These are phyloP conservation scores for Endotrypanum monterogeii DNA, from an alignment of 208 protist species.

Conservation along the genomic window DNA sequence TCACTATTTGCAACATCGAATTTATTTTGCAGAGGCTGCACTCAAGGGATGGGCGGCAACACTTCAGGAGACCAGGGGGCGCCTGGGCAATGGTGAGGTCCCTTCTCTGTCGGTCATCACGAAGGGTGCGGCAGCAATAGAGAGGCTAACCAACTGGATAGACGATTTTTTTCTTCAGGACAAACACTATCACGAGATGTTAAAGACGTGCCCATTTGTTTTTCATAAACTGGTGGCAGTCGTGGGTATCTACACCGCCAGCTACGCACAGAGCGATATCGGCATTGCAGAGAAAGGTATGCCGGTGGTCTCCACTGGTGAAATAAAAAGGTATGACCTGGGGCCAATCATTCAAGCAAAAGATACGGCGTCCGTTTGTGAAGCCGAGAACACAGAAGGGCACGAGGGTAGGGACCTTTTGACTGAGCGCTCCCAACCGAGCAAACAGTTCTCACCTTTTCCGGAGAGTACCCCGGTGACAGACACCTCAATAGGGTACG, in stretches of 20 bases:
- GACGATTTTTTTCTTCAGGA: constrained; percentile 3
- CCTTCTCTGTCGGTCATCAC: neutral
- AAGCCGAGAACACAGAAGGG: neutral
- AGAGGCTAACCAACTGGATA: neutral
- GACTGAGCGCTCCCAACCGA: neutral
- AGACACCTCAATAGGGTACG: neutral
- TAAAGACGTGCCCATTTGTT: constrained; percentile 4
- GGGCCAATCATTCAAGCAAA: neutral
- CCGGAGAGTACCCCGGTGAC: neutral
- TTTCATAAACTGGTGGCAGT: constrained; percentile 5
- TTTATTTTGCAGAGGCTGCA: constrained; percentile 10
- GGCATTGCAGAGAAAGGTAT: neutral
- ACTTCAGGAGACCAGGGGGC: neutral
- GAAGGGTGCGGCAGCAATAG: neutral
- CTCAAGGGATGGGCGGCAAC: constrained; percentile 8
- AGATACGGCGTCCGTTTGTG: neutral
- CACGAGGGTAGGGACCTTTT: neutral
- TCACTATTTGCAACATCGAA: neutral
- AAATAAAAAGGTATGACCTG: neutral
- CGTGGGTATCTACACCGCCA: constrained; percentile 14
- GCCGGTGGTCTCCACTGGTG: neutral
- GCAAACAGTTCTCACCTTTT: neutral
- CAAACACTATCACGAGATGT: neutral
- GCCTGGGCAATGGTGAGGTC: neutral
- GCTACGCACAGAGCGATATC: constrained; percentile 11